Evolutionary conservation across 495 filamentous ascomycete species (phyloP), one percentile per base, ranked within the genome.

Genomic region (Ramalina intermedia): DNA sequence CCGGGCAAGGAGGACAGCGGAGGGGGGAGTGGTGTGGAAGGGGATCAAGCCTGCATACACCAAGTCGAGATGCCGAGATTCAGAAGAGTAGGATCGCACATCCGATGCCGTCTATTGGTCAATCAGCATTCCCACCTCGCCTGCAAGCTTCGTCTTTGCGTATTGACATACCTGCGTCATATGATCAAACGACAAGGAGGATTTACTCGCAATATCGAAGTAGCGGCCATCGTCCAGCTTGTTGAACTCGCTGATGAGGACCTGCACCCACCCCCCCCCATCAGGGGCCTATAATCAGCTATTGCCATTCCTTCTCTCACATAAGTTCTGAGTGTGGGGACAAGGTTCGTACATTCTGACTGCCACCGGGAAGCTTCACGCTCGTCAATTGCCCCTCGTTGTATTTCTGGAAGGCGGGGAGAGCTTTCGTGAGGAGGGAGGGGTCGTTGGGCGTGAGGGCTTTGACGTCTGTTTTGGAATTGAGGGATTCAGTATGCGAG

Each of bases 381-480:
- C 85, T 85, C 26, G 79, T 66, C 62, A 96, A 82, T 64, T 99
- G 93, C 64, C 86, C 82, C 63, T 96, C 89, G 59, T 94, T 96
- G 75, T 99, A 96, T 64, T 82, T 84, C 66, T 89, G 74, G 66
- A 96, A 91, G 0, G 91, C 88, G 3, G 87, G 85, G 4, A 67
- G 71, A 11, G 95, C 80, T 37, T 82, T 78, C 46, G 74, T 63
- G 24, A 89, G 65, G 37, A 90, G 65, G 42, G 73, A 69, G 9
- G 79, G 76, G 23, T 76, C 80, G 56, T 88, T 80, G 61, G 73
- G 67, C 16, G 84, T 88, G 37, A 99, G 71, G 43, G 77, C 66
- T 63, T 96, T 94, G 70, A 99, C 85, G 60, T 94, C 91, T 96
- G 59, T 27, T 29, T 42, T 20, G 2, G 13, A 9, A 29, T 8